Base-by-base conservation (phyloP, 2,329 filamentous ascomycete genomes). In the Cytospora chrysosperma region DNA sequence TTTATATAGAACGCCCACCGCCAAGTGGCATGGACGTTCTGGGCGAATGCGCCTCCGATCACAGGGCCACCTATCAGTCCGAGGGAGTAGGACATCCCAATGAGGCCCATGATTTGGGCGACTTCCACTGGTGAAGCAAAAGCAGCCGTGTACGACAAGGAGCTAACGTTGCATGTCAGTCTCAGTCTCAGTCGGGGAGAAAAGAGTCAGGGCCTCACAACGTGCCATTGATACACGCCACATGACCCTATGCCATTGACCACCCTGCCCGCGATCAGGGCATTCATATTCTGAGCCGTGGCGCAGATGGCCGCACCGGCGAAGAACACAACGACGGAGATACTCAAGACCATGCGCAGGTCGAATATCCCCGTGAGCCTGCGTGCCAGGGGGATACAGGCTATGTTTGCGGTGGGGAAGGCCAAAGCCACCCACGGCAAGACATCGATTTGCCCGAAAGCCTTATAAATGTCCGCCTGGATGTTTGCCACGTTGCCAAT, bases 381-480 rank as follows among this genome's bases (percentile, higher is more conserved):
- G 52, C 74, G 72, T 19, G 71, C 72, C 12, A 78, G 65, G 2
- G 74, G 74, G 4, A 76, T 72, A 27, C 70, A 65, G n/a, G 73
- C 72, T 19, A 75, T 71, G 64, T 73, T 73, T 61, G 70, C 72
- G 15, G 75, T 66, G 0, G 73, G 73, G 63, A 76, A 78, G 9
- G 71, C 72, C 15, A 78, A 68, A 28, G 70, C 72, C n/a, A 79
- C 70, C 77, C 76, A 78, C 4, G 75, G 73, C 7, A 79, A 69
- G 1, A 77, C 69, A 40, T 76, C 72, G 43, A 79, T 73, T 13
- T 73, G 68, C 6, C 74, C 73, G 52, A 78, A 76, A 26, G 81
- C 82, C 59, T 81, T 75, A 71, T 88, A 87, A 56, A 88, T 80
- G 4, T 82, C 83, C 10, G 75, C 75, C 70, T 86, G 87, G 55